Percentiles rank a stretch among this genome's conserved stretches.
phyloP scores from a whole-genome alignment of 2,329 filamentous ascomycete genomes.

The Aspergillus ochraceus region DNA sequence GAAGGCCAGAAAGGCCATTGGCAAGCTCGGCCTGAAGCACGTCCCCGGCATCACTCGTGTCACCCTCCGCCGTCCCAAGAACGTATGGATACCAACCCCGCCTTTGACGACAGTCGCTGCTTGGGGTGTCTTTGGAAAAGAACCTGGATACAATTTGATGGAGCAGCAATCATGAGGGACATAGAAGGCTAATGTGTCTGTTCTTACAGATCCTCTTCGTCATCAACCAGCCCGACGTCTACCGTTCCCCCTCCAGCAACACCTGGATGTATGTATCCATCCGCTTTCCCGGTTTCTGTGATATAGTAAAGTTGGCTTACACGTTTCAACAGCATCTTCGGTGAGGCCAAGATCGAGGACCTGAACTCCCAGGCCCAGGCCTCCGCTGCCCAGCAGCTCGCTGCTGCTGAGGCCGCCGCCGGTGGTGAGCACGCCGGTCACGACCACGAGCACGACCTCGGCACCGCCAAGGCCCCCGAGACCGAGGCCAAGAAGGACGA shows the following conservation, averaged over 20 bases:
- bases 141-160: background rate
- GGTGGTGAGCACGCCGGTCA: constrained; percentile 61
- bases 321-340: constrained; percentile 74
- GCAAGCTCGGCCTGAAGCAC: constrained; percentile 95
- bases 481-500: constrained; percentile 66
- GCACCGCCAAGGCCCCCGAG: constrained; percentile 69
- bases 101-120: constrained; percentile 7
- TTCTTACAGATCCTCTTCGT: constrained; percentile 86
- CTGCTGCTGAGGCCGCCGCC: constrained; percentile 66
- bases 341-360: constrained; percentile 99
- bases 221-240: constrained; percentile 99
- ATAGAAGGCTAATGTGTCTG: constrained; percentile 20
- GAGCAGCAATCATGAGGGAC: background rate
- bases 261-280: constrained; percentile 85
- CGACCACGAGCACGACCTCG: constrained; percentile 50
- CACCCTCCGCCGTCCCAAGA: constrained; percentile 96
- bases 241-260: constrained; percentile 99
- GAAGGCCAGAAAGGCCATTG: constrained; percentile 99
- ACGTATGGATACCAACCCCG: constrained; percentile 63
- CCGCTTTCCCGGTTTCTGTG: background rate
- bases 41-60: constrained; percentile 97
- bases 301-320: constrained; percentile 22
- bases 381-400: constrained; percentile 92
- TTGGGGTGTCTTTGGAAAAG: background rate
- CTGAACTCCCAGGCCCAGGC: constrained; percentile 97